Evolutionary conservation across 352 stramenopile genomes (phyloP).

Genomic region (Phytophthora rubi): DNA sequence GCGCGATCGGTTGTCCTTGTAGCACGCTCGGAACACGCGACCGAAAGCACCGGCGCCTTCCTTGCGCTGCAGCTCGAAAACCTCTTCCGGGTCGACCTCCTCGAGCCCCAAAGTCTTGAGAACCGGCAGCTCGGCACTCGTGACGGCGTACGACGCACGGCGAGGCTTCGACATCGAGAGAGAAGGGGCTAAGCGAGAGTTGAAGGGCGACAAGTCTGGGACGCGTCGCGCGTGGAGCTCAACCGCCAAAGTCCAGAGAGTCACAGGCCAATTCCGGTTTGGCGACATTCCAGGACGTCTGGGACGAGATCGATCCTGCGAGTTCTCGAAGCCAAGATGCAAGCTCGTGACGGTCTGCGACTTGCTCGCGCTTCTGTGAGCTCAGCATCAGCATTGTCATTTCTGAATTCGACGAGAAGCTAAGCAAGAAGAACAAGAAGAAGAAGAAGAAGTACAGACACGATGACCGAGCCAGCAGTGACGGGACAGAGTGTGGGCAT

Average conservation of each 20-base stretch:
- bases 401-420: constrained; percentile 61
- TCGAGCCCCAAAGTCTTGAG: constrained; percentile 68
- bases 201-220: constrained; percentile 6
- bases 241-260: constrained; percentile 19
- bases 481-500: constrained; percentile 95
- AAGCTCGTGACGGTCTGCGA: background rate
- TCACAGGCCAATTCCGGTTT: constrained; percentile 19
- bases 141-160: constrained; percentile 38
- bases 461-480: constrained; percentile 36
- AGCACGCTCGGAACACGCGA: constrained; percentile 70
- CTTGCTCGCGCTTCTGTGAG: background rate
- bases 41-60: constrained; percentile 75
- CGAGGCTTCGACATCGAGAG: constrained; percentile 41
- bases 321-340: constrained; percentile 10
- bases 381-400: constrained; percentile 8
- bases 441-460: background rate
- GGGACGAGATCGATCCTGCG: constrained; percentile 17
- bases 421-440: background rate
- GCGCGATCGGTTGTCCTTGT: constrained; percentile 43
- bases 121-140: constrained; percentile 36
- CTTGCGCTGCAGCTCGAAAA: constrained; percentile 79
- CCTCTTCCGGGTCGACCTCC: constrained; percentile 62
- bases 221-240: constrained; percentile 21
- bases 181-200: constrained; percentile 81
- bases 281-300: constrained; percentile 1